Evolutionary conservation across 345 rosid genomes (phyloP).

Genomic region (Crucihimalaya himalaica): DNA sequence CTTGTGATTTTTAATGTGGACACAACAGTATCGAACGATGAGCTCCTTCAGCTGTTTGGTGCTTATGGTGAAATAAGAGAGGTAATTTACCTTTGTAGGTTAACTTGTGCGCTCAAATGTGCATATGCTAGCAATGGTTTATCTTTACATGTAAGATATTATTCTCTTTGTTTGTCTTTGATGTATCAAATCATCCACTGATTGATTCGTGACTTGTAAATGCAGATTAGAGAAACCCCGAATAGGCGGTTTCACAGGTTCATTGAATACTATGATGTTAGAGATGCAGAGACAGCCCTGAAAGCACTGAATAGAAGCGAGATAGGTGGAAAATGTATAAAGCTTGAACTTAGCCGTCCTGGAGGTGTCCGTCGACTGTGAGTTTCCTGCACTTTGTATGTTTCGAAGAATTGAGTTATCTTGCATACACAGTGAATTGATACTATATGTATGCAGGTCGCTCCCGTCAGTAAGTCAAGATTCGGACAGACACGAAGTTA

Average conservation of each 20-base stretch:
- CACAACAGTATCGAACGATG: constrained; percentile 81
- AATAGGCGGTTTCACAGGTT: constrained; percentile 89
- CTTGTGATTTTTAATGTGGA: constrained; percentile 93
- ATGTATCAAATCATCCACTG: background rate
- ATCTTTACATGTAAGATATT: background rate
- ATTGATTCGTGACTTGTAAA: constrained; percentile 19
- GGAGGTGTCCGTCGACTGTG: constrained; percentile 90
- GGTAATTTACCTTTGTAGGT: constrained; percentile 44
- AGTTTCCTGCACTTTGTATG: constrained; percentile 33
- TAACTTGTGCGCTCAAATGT: background rate
- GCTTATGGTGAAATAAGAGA: constrained; percentile 93
- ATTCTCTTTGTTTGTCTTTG: background rate
- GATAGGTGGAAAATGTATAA: constrained; percentile 95
- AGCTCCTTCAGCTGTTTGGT: constrained; percentile 77
- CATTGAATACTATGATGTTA: constrained; percentile 90
- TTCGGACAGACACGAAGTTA: constrained; percentile 71
- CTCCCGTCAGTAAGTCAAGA: constrained; percentile 76
- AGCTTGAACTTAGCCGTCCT: constrained; percentile 98
- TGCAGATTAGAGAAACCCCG: constrained; percentile 96
- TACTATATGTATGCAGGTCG: constrained; percentile 50
- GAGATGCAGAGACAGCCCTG: constrained; percentile 91
- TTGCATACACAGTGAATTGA: constrained; percentile 9
- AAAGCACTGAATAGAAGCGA: constrained; percentile 86
- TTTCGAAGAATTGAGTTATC: background rate
- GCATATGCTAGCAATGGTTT: constrained; percentile 5